Evolutionary conservation across 345 rosid genomes (phyloP).

Genomic region (Brassica incana): DNA sequence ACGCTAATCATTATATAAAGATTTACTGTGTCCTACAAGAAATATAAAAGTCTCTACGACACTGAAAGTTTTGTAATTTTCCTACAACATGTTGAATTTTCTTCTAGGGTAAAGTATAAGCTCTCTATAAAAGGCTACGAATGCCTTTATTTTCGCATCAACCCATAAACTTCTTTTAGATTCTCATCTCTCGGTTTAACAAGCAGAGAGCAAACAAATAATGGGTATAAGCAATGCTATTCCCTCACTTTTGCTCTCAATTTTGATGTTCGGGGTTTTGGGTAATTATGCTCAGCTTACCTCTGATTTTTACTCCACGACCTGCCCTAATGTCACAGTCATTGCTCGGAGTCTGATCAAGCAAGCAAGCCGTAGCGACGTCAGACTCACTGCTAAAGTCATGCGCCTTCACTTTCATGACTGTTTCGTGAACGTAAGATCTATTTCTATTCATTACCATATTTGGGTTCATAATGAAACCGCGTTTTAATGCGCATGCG

Average conservation of each 20-base stretch:
- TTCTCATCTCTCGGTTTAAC: conserved; percentile 13
- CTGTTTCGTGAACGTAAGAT: conserved; percentile 65
- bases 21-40: neutral
- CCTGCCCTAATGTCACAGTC: conserved; percentile 27
- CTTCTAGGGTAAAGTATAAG: neutral
- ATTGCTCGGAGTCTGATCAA: conserved; percentile 31
- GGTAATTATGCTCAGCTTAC: conserved; percentile 19
- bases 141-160: conserved; percentile 1
- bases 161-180: neutral
- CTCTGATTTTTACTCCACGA: conserved; percentile 28
- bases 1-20: neutral
- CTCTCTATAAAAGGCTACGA: conserved; percentile 28
- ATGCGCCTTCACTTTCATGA: conserved; percentile 53
- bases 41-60: neutral
- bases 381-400: conserved; percentile 41
- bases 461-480: neutral
- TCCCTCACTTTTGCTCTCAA: neutral
- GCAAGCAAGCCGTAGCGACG: conserved; percentile 32
- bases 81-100: conserved; percentile 11
- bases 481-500: neutral
- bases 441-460: neutral
- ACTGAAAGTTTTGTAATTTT: neutral
- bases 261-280: conserved; percentile 18
- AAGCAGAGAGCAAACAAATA: neutral
- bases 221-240: conserved; percentile 28